Evolutionary conservation across 1,284 basidiomycete species (phyloP).

Genomic region (Boletellus deceptivus): DNA sequence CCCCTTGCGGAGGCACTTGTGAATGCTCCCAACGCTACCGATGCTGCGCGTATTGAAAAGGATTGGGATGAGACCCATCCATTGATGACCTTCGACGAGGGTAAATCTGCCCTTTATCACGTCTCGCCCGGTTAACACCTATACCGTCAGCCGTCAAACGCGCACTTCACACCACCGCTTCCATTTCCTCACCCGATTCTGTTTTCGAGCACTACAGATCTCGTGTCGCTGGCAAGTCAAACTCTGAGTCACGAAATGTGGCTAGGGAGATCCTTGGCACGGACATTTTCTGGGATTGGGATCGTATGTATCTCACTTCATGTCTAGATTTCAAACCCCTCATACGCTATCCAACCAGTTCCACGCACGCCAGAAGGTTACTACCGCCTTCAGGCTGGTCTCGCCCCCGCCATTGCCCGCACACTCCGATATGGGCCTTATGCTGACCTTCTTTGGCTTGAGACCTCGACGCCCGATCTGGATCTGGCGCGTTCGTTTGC

Average conservation of each 20-base stretch:
- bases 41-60: slow-evolving; percentile 75
- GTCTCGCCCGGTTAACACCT: slow-evolving; percentile 5
- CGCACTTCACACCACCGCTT: slow-evolving; percentile 22
- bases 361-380: slow-evolving; percentile 91
- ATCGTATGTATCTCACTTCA: slow-evolving; percentile 50
- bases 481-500: slow-evolving; percentile 81
- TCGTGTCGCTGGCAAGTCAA: slow-evolving; percentile 67
- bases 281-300: slow-evolving; percentile 83
- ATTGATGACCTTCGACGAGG: slow-evolving; percentile 83
- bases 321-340: background rate
- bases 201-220: slow-evolving; percentile 61
- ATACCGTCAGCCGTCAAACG: slow-evolving; percentile 54
- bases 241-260: slow-evolving; percentile 67
- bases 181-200: slow-evolving; percentile 46
- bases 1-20: slow-evolving; percentile 77
- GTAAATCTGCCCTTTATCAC: slow-evolving; percentile 37
- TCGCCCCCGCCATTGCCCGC: slow-evolving; percentile 82
- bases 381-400: slow-evolving; percentile 85
- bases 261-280: slow-evolving; percentile 68
- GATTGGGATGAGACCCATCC: slow-evolving; percentile 75
- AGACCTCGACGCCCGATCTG: slow-evolving; percentile 85
- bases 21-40: slow-evolving; percentile 65
- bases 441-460: slow-evolving; percentile 86
- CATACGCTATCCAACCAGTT: slow-evolving; percentile 40
- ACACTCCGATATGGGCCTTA: slow-evolving; percentile 79